Evolutionary conservation across 2,329 filamentous ascomycete genomes (phyloP).

Genomic region (Fusarium fracticaudum): DNA sequence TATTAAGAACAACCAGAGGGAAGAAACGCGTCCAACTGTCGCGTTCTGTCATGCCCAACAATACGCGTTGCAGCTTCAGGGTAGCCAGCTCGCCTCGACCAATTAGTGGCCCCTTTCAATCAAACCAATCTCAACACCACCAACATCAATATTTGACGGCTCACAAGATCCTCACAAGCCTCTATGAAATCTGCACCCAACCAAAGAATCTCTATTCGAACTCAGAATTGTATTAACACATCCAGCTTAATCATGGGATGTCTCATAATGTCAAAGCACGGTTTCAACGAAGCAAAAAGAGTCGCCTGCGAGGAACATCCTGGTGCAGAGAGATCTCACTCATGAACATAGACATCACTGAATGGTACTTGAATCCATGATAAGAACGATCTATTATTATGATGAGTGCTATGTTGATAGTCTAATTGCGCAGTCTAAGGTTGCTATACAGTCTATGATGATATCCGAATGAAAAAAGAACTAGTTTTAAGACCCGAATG

Average conservation of each 20-base stretch:
- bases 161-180: background rate
- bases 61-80: background rate
- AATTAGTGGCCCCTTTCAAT: accelerated
- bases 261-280: accelerated
- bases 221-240: accelerated
- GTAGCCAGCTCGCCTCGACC: background rate
- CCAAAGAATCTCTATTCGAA: background rate
- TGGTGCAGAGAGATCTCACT: background rate
- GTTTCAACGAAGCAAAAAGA: background rate
- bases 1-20: accelerated
- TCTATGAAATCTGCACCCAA: background rate
- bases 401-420: background rate
- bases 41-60: background rate
- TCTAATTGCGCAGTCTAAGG: background rate
- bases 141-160: too few species aligned
- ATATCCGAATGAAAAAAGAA: background rate
- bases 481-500: background rate
- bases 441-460: background rate
- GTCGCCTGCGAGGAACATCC: too few species aligned
- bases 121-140: background rate
- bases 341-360: background rate
- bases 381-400: background rate
- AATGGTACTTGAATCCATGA: accelerated
- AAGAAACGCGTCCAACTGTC: too few species aligned
- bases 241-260: too few species aligned